Conservation (phyloP, 805 yeast genomes). For the Zygosaccharomyces lentus region DNA sequence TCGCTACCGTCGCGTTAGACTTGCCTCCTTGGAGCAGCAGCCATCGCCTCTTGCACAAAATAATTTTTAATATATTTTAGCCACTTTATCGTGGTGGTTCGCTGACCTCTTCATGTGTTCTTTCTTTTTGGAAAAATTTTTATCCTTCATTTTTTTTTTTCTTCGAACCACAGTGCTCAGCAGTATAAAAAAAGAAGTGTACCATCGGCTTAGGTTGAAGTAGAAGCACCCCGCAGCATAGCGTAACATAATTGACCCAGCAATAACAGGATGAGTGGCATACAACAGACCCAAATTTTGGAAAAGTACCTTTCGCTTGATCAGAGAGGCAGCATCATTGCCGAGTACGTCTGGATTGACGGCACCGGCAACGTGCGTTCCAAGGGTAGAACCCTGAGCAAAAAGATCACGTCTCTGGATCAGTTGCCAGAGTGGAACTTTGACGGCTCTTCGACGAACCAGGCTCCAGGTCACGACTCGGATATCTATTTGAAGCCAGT, state of each 20-base stretch:
- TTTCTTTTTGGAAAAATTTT: not conserved
- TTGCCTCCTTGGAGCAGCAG: not conserved
- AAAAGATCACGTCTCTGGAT: constrained; percentile 64
- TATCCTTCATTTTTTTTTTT: not conserved
- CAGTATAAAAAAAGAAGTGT: not conserved
- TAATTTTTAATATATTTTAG: not conserved
- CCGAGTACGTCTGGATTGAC: constrained; percentile 98
- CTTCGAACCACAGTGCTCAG: not conserved
- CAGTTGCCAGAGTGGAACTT: constrained; percentile 99
- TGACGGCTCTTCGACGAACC: constrained; percentile 97
- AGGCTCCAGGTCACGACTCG: constrained; percentile 97
- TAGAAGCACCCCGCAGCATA: not conserved
- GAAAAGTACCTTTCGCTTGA: constrained; percentile 78
- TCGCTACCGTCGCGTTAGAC: not conserved
- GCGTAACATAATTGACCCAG: not conserved
- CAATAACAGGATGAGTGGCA: constrained; percentile 15
- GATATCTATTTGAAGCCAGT: constrained; percentile 95
- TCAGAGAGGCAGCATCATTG: constrained; percentile 82
- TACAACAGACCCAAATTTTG: constrained; percentile 69
- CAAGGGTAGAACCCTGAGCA: constrained; percentile 81
- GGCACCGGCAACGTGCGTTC: constrained; percentile 88
- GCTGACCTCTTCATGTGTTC: not conserved
- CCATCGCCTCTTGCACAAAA: not conserved
- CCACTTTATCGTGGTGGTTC: not conserved
- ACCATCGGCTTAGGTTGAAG: not conserved